phyloP scores from a whole-genome alignment of 805 yeast genomes.

The Saturnispora halmiae region DNA sequence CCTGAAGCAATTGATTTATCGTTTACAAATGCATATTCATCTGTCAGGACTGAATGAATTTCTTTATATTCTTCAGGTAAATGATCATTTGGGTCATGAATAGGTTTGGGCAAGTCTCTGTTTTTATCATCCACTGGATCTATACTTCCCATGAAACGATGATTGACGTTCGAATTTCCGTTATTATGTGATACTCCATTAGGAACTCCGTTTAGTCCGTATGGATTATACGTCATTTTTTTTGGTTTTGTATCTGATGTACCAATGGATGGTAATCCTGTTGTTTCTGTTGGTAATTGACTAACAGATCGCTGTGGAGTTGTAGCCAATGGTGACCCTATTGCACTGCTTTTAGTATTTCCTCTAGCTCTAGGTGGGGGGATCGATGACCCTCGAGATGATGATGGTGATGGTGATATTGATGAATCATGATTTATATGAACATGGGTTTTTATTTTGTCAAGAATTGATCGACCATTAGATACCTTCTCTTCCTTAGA shows the following conservation, averaged over 20 bases:
- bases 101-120: slow-evolving; percentile 49
- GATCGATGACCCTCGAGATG: not conserved
- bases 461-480: not conserved
- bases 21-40: slow-evolving; percentile 43
- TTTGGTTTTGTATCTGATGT: slow-evolving; percentile 17
- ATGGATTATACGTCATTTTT: slow-evolving; percentile 57
- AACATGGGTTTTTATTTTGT: slow-evolving; percentile 4
- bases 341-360: not conserved
- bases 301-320: slow-evolving; percentile 5
- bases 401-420: not conserved
- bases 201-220: slow-evolving; percentile 32
- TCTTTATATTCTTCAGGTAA: slow-evolving; percentile 51
- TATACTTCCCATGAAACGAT: not conserved
- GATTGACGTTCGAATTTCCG: no score
- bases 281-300: slow-evolving; percentile 8
- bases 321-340: not conserved
- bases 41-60: slow-evolving; percentile 42
- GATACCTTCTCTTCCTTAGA: not conserved
- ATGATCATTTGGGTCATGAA: slow-evolving; percentile 59
- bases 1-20: slow-evolving; percentile 60
- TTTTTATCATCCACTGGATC: slow-evolving; percentile 32
- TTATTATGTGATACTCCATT: not conserved
- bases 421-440: not conserved
- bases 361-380: not conserved
- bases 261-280: slow-evolving; percentile 26